These are phyloP conservation scores for Avicennia marina DNA, from an alignment of 257 asterid species.

Conservation along the genomic window DNA sequence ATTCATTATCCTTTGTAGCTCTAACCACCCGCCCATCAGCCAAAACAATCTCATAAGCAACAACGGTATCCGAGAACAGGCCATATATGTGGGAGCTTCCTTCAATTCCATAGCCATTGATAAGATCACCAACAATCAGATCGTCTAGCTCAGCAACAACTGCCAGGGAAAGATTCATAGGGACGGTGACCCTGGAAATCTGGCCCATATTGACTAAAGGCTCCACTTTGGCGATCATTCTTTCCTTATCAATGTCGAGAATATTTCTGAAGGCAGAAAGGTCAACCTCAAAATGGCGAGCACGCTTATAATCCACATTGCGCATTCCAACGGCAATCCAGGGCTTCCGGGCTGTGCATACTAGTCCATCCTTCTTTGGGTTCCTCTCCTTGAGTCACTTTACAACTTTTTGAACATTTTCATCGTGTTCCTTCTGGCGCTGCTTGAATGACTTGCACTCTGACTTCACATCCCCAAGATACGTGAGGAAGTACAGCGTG, in stretches of 20 bases:
- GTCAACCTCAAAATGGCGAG: slow-evolving; percentile 92
- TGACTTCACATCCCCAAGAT: slow-evolving; percentile 76
- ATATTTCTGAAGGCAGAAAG: slow-evolving; percentile 83
- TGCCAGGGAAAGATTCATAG: slow-evolving; percentile 81
- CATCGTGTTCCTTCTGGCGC: slow-evolving; percentile 46
- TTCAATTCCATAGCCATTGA: slow-evolving; percentile 93
- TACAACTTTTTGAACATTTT: slow-evolving; percentile 40
- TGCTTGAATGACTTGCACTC: slow-evolving; percentile 71
- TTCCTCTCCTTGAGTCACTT: slow-evolving; percentile 51
- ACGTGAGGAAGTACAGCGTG: slow-evolving; percentile 65
- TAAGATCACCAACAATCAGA: slow-evolving; percentile 91
- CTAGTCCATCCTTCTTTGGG: slow-evolving; percentile 56
- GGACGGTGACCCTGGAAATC: slow-evolving; percentile 81
- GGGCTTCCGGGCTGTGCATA: slow-evolving; percentile 91
- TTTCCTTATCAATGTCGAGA: slow-evolving; percentile 66
- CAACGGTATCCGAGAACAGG: slow-evolving; percentile 87
- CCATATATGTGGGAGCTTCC: slow-evolving; percentile 96
- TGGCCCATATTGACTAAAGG: slow-evolving; percentile 97
- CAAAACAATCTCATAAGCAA: slow-evolving; percentile 80
- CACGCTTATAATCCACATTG: slow-evolving; percentile 88
- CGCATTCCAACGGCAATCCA: slow-evolving; percentile 95
- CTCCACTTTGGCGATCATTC: slow-evolving; percentile 86
- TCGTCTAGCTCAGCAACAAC: slow-evolving; percentile 98
- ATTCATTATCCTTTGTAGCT: slow-evolving; percentile 91
- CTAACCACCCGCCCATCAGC: slow-evolving; percentile 80